A percentile compares a stretch with the other conserved stretches of the same genome.
Conservation (phyloP, 352 stramenopile genomes). For the Thalassiosira tumida region DNA sequence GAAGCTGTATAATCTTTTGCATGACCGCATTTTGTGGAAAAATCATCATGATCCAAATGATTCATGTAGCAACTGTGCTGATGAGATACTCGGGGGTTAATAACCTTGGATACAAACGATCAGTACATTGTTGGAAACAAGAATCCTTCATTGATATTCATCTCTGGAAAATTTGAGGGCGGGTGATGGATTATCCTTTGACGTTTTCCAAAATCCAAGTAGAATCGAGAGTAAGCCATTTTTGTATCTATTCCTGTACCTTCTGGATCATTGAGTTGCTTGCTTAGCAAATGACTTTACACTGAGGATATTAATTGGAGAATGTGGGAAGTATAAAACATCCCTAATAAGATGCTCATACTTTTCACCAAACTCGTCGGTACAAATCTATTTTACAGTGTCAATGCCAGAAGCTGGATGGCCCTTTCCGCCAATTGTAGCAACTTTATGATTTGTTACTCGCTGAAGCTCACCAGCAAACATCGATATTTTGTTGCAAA, state of each 20-base stretch:
- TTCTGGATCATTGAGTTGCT: constrained; percentile 17
- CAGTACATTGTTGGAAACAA: background rate
- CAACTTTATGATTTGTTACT: background rate
- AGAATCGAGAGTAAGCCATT: constrained; percentile 9
- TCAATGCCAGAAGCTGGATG: background rate
- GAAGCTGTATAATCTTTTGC: background rate
- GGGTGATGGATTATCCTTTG: constrained; percentile 25
- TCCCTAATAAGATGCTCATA: constrained; percentile 2
- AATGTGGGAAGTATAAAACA: constrained; percentile 47
- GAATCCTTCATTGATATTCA: constrained; percentile 36
- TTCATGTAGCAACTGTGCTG: background rate
- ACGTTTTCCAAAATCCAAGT: constrained; percentile 22
- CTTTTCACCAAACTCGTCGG: constrained; percentile 23
- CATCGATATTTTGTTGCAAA: constrained; percentile 46
- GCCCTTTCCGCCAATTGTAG: constrained; percentile 34
- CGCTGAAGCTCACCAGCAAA: constrained; percentile 10
- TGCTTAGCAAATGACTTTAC: constrained; percentile 40
- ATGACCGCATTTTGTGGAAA: background rate
- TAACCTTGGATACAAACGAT: background rate
- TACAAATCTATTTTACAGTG: constrained; percentile 47
- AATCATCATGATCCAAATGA: background rate
- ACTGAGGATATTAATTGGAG: constrained; percentile 58
- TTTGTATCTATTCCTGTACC: constrained; percentile 44
- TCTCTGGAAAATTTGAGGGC: constrained; percentile 40
- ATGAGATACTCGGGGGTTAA: background rate